Percentiles rank a stretch among this genome's conserved stretches.
phyloP scores from a whole-genome alignment of 306 rosid genomes.

The Quercus cerris region DNA sequence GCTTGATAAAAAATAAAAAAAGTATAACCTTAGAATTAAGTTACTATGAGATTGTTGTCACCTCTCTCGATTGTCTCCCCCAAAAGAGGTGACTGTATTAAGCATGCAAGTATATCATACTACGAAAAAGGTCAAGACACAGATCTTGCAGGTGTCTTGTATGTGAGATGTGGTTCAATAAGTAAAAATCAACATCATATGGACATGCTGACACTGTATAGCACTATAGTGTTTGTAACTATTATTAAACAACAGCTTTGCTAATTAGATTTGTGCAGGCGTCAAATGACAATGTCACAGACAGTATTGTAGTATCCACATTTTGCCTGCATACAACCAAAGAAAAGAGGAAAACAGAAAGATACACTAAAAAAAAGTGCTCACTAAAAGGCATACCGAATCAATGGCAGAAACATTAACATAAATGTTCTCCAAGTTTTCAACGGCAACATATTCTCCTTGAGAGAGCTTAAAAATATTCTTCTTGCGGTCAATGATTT shows the following conservation, averaged over 20 bases:
- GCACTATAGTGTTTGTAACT: not conserved
- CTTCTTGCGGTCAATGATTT: constrained; percentile 94
- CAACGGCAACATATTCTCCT: constrained; percentile 99
- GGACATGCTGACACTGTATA: not conserved
- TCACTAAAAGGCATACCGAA: constrained; percentile 44
- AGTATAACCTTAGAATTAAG: not conserved
- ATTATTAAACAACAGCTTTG: not conserved
- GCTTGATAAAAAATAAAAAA: not conserved
- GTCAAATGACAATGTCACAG: not conserved
- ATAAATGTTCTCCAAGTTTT: constrained; percentile 87
- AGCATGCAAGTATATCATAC: not conserved
- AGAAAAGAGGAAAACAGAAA: not conserved
- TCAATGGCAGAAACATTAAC: constrained; percentile 66
- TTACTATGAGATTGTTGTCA: not conserved
- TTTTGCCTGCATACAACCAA: not conserved
- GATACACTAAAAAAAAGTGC: not conserved
- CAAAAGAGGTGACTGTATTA: constrained; percentile 1
- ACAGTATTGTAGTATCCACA: not conserved
- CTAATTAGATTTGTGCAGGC: not conserved
- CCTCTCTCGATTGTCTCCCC: constrained; percentile 4
- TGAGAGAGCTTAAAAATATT: constrained; percentile 97
- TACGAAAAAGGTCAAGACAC: not conserved
- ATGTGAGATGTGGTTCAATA: not conserved
- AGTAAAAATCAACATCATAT: not conserved
- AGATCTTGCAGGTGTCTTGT: constrained; percentile 11